A percentile compares a stretch with the other conserved stretches of the same genome.
Evolutionary conservation across 2,329 filamentous ascomycete species (phyloP).

Genomic region (Hypoxylon sp.): DNA sequence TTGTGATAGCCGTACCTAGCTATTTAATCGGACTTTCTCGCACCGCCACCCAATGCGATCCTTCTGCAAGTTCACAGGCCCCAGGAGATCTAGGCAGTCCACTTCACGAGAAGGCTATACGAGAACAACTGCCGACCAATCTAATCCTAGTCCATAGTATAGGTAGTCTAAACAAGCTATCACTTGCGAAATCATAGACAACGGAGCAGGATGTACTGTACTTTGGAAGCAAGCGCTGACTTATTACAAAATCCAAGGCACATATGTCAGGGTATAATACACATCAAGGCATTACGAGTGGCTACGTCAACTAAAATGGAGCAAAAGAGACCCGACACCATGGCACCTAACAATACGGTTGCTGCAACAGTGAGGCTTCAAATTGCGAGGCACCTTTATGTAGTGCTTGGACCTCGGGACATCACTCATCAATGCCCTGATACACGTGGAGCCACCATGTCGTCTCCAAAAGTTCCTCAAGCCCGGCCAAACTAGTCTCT

Average conservation of each 20-base stretch:
- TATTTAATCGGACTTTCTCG: not conserved
- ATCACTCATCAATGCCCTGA: slow-evolving; percentile 11
- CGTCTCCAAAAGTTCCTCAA: not conserved
- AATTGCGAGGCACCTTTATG: slow-evolving; percentile 8
- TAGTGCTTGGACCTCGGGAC: slow-evolving; percentile 14
- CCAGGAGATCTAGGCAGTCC: not conserved
- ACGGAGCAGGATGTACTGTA: slow-evolving; percentile 17
- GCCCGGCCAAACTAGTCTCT: slow-evolving; percentile 7
- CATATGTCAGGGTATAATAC: slow-evolving; percentile 8
- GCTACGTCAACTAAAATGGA: slow-evolving; percentile 13
- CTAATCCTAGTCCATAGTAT: slow-evolving; percentile 5
- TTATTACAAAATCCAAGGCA: slow-evolving; percentile 3
- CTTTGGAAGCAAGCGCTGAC: slow-evolving; percentile 9
- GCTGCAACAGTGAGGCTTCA: slow-evolving; percentile 12
- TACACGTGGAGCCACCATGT: slow-evolving; percentile 18
- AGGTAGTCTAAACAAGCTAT: slow-evolving; percentile 7
- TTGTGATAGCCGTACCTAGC: slow-evolving; percentile 2
- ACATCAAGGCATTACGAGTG: not conserved
- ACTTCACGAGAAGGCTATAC: slow-evolving; percentile 1
- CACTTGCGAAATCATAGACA: slow-evolving; percentile 5
- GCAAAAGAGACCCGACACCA: slow-evolving; percentile 22
- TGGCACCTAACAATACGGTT: slow-evolving; percentile 23
- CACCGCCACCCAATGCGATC: slow-evolving; percentile 7
- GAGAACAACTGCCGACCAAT: not conserved
- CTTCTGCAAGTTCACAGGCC: slow-evolving; percentile 5